Conservation (phyloP, 106 monocot species). For the Amphibolis antarctica region DNA sequence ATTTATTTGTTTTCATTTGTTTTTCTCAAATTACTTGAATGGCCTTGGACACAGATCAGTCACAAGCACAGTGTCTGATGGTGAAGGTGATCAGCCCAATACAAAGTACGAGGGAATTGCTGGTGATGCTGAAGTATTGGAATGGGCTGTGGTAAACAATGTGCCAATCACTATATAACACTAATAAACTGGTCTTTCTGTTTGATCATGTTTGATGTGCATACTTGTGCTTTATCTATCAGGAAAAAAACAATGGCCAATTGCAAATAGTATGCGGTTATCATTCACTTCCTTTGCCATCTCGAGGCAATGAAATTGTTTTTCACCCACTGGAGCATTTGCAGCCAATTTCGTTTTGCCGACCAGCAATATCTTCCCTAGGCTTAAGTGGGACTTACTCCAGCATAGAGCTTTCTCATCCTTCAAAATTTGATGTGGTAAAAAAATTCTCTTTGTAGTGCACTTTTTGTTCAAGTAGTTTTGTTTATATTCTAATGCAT, state of each 20-base stretch:
- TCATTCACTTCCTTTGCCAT: constrained; percentile 68
- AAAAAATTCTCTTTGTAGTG: background rate
- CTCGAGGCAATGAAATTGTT: constrained; percentile 61
- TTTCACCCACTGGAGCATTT: constrained; percentile 89
- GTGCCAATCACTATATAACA: background rate
- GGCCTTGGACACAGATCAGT: constrained; percentile 88
- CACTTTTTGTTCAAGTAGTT: background rate
- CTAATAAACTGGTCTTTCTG: background rate
- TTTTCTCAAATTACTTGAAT: background rate
- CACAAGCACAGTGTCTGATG: constrained; percentile 63
- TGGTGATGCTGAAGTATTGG: constrained; percentile 76
- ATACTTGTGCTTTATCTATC: background rate
- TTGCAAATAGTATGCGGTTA: constrained; percentile 83
- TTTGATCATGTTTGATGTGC: background rate
- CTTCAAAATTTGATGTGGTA: constrained; percentile 56
- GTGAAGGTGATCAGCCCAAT: constrained; percentile 58
- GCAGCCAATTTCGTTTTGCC: constrained; percentile 65
- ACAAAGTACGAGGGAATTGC: constrained; percentile 39
- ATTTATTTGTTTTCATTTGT: too few species aligned
- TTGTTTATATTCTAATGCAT: constrained; percentile 3
- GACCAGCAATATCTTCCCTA: constrained; percentile 40
- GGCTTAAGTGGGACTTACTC: constrained; percentile 22
- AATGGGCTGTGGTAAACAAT: constrained; percentile 90
- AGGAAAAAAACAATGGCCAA: constrained; percentile 77
- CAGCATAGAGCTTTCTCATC: constrained; percentile 20